phyloP scores from a whole-genome alignment of 1,284 basidiomycete genomes.

The Pyrrhoderma noxium region DNA sequence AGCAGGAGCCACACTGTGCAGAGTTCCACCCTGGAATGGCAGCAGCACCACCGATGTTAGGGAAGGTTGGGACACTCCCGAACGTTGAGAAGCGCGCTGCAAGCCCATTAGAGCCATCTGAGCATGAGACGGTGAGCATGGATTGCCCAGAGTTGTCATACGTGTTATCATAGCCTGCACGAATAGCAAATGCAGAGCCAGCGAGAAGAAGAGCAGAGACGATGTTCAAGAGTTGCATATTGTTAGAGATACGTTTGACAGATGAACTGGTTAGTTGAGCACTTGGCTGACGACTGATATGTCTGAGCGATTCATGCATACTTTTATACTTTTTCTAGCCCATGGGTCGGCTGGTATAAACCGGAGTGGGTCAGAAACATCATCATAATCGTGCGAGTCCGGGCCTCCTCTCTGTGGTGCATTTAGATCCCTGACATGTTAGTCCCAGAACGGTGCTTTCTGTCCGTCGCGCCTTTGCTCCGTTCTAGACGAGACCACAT shows the following conservation, averaged over 20 bases:
- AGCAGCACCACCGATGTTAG: conserved; percentile 37
- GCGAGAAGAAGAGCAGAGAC: conserved; percentile 7
- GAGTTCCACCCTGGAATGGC: conserved; percentile 39
- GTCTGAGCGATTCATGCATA: no score
- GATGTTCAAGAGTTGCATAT: conserved; percentile 14
- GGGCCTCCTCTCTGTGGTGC: no score
- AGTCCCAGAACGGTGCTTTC: no score
- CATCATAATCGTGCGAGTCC: no score
- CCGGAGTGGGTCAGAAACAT: no score
- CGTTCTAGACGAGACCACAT: no score
- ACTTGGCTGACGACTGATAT: no score
- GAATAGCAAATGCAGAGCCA: conserved; percentile 25
- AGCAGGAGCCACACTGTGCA: conserved; percentile 42
- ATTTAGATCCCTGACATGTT: no score
- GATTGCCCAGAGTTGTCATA: conserved; percentile 35
- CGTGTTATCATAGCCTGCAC: conserved; percentile 34
- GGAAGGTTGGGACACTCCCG: conserved; percentile 34
- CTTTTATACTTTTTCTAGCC: no score
- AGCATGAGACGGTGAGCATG: conserved; percentile 41
- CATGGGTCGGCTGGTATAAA: no score
- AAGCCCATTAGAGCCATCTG: conserved; percentile 43
- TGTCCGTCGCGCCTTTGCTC: no score
- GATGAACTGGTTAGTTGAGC: no score
- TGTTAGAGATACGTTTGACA: background rate
- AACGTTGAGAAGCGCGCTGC: conserved; percentile 32